Conservation (phyloP, 2,329 filamentous ascomycete species). For the Podosphaera fusca region DNA sequence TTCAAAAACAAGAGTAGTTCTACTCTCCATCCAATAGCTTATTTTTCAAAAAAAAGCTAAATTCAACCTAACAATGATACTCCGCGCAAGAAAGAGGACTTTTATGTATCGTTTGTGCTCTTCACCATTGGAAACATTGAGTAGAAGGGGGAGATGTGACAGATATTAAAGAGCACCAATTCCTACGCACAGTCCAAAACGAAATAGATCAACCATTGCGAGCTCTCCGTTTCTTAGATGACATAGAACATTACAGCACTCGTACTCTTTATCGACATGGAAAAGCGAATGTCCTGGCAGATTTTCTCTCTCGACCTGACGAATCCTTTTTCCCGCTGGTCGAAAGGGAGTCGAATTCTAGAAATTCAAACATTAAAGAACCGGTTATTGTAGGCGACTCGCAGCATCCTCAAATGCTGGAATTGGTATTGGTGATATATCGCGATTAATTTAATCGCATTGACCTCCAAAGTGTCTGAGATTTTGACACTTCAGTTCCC, state of each 20-base stretch:
- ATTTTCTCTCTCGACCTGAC: no score
- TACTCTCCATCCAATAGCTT: not conserved
- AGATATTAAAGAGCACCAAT: slow-evolving; percentile 1
- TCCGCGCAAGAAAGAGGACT: not conserved
- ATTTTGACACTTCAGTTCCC: no score
- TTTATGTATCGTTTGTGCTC: not conserved
- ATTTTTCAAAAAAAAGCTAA: not conserved
- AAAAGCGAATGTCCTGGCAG: not conserved
- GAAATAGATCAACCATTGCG: not conserved
- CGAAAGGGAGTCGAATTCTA: no score
- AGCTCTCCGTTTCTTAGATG: not conserved
- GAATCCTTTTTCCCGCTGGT: no score
- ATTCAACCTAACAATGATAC: no score
- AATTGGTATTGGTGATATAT: no score
- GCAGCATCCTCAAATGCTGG: no score
- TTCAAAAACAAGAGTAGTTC: not conserved
- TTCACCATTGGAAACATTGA: not conserved
- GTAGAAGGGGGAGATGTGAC: not conserved
- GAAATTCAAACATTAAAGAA: no score
- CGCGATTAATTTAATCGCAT: no score
- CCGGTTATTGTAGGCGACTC: no score
- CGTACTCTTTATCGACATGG: not conserved
- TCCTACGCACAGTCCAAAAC: not conserved
- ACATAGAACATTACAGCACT: not conserved
- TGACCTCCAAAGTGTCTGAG: no score